These are phyloP conservation scores for Dalbergia cochinchinensis DNA, from an alignment of 306 rosid genomes.

Conservation along the genomic window DNA sequence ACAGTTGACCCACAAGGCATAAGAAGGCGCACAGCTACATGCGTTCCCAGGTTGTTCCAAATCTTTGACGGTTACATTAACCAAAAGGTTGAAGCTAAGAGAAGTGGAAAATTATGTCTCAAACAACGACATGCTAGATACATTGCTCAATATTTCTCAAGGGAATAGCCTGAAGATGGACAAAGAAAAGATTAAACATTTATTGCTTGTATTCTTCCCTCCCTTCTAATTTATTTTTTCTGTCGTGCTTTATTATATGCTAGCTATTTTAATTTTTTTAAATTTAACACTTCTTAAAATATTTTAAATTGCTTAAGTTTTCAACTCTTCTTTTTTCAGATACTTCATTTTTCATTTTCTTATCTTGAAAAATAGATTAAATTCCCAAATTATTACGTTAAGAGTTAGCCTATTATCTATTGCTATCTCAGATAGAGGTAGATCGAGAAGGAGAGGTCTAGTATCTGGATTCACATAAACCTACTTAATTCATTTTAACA, in stretches of 20 bases:
- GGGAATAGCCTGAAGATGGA: background rate
- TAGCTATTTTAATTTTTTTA: background rate
- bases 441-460: too few relatives aligned
- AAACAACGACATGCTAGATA: conserved; percentile 13
- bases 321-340: too few relatives aligned
- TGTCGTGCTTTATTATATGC: background rate
- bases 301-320: too few relatives aligned
- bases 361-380: too few relatives aligned
- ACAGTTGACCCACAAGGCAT: conserved; percentile 26
- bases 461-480: too few relatives aligned
- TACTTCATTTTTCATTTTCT: too few relatives aligned
- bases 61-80: conserved; percentile 14
- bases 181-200: conserved; percentile 20
- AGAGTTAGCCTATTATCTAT: too few relatives aligned
- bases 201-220: conserved; percentile 9
- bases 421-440: too few relatives aligned
- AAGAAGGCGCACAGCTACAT: background rate
- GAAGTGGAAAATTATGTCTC: background rate
- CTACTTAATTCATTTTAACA: too few relatives aligned
- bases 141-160: conserved; percentile 26
- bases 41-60: background rate
- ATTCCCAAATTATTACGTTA: too few relatives aligned
- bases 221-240: background rate
- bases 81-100: conserved; percentile 23
- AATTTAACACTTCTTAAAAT: background rate